Evolutionary conservation across 352 stramenopile genomes (phyloP).

Genomic region (Phytophthora europaea): DNA sequence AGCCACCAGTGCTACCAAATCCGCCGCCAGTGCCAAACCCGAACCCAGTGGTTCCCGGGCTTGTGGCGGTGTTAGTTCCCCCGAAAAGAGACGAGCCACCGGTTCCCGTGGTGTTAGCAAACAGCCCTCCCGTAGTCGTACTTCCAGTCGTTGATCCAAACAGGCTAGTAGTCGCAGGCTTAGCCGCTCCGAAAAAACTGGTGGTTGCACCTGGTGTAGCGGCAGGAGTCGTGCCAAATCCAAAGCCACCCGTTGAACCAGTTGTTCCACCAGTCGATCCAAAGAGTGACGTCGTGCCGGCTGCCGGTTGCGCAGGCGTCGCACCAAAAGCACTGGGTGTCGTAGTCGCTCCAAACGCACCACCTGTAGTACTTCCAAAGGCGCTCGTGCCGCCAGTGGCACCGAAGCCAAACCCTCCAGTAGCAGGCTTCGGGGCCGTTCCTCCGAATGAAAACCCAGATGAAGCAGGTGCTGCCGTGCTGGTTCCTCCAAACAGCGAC

Average conservation of each 20-base stretch:
- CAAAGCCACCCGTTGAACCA: conserved; percentile 48
- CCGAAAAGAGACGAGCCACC: conserved; percentile 58
- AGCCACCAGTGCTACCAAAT: conserved; percentile 55
- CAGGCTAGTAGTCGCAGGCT: conserved; percentile 43
- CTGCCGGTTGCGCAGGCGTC: conserved; percentile 38
- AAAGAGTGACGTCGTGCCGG: conserved; percentile 56
- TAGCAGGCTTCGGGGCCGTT: conserved; percentile 41
- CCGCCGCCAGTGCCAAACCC: conserved; percentile 44
- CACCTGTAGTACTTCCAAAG: conserved; percentile 48
- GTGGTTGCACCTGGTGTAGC: conserved; percentile 36
- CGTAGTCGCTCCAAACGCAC: conserved; percentile 45
- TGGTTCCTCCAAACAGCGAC: conserved; percentile 57
- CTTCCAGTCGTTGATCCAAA: conserved; percentile 50
- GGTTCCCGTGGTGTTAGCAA: conserved; percentile 36
- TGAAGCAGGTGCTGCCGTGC: conserved; percentile 37
- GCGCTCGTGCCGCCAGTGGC: conserved; percentile 32
- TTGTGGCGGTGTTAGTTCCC: conserved; percentile 34
- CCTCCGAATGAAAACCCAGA: conserved; percentile 58
- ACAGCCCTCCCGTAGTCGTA: conserved; percentile 40
- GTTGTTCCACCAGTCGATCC: conserved; percentile 33
- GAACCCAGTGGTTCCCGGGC: conserved; percentile 47
- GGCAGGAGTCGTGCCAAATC: conserved; percentile 49
- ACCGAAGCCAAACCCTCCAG: conserved; percentile 59
- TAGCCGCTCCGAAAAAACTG: conserved; percentile 51
- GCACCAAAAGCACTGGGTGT: conserved; percentile 51